A percentile compares a stretch with the other conserved stretches of the same genome.
phyloP scores from a whole-genome alignment of 1,284 basidiomycete genomes.

The Malassezia caprae region DNA sequence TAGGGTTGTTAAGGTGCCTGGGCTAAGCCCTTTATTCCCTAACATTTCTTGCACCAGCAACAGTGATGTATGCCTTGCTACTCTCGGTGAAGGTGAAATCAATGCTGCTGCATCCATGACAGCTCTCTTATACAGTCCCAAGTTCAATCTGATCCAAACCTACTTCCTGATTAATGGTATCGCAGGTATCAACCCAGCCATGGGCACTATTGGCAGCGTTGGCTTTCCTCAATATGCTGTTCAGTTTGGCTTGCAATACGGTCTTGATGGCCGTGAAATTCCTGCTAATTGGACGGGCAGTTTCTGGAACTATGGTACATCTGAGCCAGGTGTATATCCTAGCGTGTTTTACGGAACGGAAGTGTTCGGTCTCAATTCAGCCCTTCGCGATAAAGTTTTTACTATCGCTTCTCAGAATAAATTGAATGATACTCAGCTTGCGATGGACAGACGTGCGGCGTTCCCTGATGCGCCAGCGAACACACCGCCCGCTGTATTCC shows the following conservation, averaged over 20 bases:
- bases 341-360: conserved; percentile 53
- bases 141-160: conserved; percentile 52
- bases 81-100: conserved; percentile 52
- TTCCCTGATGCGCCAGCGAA: conserved; percentile 49
- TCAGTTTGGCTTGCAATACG: conserved; percentile 52
- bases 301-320: conserved; percentile 50
- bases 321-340: conserved; percentile 46
- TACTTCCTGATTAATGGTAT: conserved; percentile 55
- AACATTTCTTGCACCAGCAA: conserved; percentile 50
- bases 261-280: conserved; percentile 53
- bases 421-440: conserved; percentile 49
- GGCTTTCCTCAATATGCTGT: conserved; percentile 53
- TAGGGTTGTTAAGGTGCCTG: conserved; percentile 51
- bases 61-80: conserved; percentile 51
- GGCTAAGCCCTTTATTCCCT: conserved; percentile 52
- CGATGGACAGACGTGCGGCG: conserved; percentile 48
- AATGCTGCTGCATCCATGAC: conserved; percentile 52
- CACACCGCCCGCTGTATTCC: conserved; percentile 45
- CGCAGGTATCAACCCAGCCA: conserved; percentile 52
- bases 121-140: conserved; percentile 34
- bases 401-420: conserved; percentile 46
- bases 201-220: conserved; percentile 51
- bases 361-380: conserved; percentile 54
- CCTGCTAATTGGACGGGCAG: conserved; percentile 52
- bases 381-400: conserved; percentile 50